phyloP scores from a whole-genome alignment of 306 rosid species.

The Sindora glabra region DNA sequence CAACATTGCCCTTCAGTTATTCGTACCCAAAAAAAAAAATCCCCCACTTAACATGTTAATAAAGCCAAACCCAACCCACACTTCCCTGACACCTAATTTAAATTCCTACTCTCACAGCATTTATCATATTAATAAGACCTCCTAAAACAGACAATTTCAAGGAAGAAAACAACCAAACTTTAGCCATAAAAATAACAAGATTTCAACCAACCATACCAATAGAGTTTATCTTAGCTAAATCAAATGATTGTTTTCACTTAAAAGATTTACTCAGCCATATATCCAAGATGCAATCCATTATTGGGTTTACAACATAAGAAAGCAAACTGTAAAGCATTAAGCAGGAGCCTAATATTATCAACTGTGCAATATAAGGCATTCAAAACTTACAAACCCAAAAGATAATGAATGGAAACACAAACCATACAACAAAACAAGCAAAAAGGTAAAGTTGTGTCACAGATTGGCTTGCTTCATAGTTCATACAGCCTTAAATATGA shows the following conservation, averaged over 20 bases:
- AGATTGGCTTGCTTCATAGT: no score
- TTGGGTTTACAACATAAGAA: neutral
- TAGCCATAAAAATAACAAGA: no score
- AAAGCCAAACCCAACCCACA: conserved; percentile 89
- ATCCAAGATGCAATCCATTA: neutral
- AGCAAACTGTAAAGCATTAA: no score
- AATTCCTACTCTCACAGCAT: conserved; percentile 23
- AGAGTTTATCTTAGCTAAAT: neutral
- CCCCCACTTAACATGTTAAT: conserved; percentile 98
- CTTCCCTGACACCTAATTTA: conserved; percentile 64
- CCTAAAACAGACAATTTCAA: neutral
- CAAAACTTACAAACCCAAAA: no score
- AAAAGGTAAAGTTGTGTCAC: no score
- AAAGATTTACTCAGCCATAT: neutral
- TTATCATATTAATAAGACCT: conserved; percentile 15
- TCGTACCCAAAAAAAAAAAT: conserved; percentile 74
- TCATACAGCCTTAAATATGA: no score
- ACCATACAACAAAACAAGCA: no score
- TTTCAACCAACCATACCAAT: no score
- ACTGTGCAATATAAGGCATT: no score
- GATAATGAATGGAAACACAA: no score
- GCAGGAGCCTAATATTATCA: no score
- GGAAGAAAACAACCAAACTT: neutral
- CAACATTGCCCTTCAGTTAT: conserved; percentile 98
- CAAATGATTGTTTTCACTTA: neutral